phyloP scores from a whole-genome alignment of 345 rosid species.

The Clarkia xantiana region DNA sequence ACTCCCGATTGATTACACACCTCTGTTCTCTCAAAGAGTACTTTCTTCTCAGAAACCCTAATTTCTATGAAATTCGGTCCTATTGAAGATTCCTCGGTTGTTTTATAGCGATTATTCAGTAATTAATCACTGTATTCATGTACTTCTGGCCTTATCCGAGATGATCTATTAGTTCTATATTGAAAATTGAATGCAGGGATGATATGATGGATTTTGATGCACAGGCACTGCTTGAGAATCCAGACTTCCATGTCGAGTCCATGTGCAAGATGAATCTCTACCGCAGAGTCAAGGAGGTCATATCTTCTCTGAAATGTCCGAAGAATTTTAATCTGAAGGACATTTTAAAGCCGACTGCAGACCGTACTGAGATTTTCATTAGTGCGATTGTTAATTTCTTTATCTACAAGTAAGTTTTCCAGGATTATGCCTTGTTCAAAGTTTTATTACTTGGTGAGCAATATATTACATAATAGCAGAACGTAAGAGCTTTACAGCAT shows the following conservation, averaged over 20 bases:
- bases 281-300: constrained; percentile 29
- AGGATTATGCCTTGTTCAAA: background rate
- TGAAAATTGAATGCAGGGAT: constrained; percentile 49
- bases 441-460: background rate
- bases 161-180: too few relatives aligned
- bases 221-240: constrained; percentile 76
- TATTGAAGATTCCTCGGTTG: too few relatives aligned
- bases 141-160: too few relatives aligned
- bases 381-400: constrained; percentile 69
- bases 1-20: constrained; percentile 48
- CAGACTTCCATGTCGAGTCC: constrained; percentile 52
- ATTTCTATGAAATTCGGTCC: too few relatives aligned
- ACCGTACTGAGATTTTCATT: constrained; percentile 54
- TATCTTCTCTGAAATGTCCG: constrained; percentile 39
- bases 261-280: constrained; percentile 30
- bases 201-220: constrained; percentile 68
- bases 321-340: constrained; percentile 45
- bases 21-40: constrained; percentile 62
- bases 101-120: too few relatives aligned
- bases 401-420: constrained; percentile 50
- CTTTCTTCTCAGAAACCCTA: background rate
- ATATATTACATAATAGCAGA: too few relatives aligned
- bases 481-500: too few relatives aligned
- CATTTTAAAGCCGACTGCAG: constrained; percentile 42
- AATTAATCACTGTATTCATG: too few relatives aligned